These are phyloP conservation scores for Pseudonitzschia delicatissima DNA, from an alignment of 108 stramenopile species.

Conservation along the genomic window DNA sequence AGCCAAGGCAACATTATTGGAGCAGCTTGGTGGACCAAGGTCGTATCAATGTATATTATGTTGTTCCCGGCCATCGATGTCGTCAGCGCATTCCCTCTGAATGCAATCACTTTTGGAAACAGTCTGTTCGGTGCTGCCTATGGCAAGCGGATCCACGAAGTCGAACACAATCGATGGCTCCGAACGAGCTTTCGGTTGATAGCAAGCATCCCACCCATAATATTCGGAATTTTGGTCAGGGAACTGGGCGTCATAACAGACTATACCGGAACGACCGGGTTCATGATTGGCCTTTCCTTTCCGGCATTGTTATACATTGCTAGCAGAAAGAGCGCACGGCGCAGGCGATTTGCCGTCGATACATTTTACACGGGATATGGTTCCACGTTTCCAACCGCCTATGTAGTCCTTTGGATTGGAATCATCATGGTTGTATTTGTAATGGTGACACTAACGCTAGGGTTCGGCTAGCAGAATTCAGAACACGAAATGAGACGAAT, in stretches of 20 bases:
- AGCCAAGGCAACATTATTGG: slow-evolving; percentile 19
- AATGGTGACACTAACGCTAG: neutral
- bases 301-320: slow-evolving; percentile 28
- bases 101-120: slow-evolving; percentile 44
- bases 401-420: slow-evolving; percentile 11
- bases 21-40: slow-evolving; percentile 20
- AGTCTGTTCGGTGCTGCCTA: slow-evolving; percentile 21
- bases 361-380: slow-evolving; percentile 24
- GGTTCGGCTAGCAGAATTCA: neutral
- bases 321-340: slow-evolving; percentile 6
- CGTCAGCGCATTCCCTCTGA: slow-evolving; percentile 40
- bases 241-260: slow-evolving; percentile 38
- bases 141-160: slow-evolving; percentile 27
- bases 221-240: slow-evolving; percentile 32
- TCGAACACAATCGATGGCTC: slow-evolving; percentile 12
- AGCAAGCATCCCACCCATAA: slow-evolving; percentile 34
- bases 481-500: no score
- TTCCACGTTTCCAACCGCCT: slow-evolving; percentile 7
- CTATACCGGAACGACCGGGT: slow-evolving; percentile 39
- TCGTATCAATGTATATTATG: slow-evolving; percentile 31
- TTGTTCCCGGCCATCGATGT: slow-evolving; percentile 44
- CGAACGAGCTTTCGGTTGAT: slow-evolving; percentile 24
- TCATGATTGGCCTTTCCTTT: slow-evolving; percentile 29
- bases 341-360: neutral
- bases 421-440: slow-evolving; percentile 24